A percentile compares a stretch with the other conserved stretches of the same genome.
These are phyloP conservation scores for Cordyceps tenuipes DNA, from an alignment of 2,329 filamentous ascomycete species.

Conservation along the genomic window DNA sequence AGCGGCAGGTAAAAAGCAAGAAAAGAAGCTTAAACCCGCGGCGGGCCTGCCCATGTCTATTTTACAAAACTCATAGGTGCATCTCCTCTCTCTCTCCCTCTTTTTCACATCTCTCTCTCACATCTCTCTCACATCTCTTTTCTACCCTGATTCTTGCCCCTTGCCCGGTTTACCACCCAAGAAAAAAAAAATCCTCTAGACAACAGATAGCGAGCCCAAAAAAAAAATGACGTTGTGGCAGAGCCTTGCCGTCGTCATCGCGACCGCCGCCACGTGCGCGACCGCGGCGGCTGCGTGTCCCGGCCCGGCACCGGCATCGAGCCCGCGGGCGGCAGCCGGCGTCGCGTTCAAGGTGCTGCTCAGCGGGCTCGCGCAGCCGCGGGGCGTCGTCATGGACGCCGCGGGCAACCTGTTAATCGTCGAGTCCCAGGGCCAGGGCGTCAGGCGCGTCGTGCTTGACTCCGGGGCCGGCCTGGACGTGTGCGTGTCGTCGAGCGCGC, in stretches of 20 bases:
- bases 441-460: constrained; percentile 26
- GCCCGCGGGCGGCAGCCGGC: constrained; percentile 17
- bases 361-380: constrained; percentile 20
- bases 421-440: constrained; percentile 22
- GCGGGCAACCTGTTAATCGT: constrained; percentile 30
- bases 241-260: background rate
- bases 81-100: background rate
- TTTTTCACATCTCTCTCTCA: background rate
- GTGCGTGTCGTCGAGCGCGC: constrained; percentile 22
- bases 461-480: constrained; percentile 21
- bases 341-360: constrained; percentile 21
- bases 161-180: too few species aligned
- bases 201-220: too few species aligned
- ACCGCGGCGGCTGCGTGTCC: constrained; percentile 1
- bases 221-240: constrained; percentile 1
- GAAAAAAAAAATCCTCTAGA: too few species aligned
- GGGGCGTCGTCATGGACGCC: constrained; percentile 27
- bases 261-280: background rate
- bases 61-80: background rate
- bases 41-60: background rate
- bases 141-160: background rate
- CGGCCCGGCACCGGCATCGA: constrained; percentile 7
- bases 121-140: background rate
- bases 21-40: background rate
- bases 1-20: background rate